Evolutionary conservation across 495 filamentous ascomycete species (phyloP).

Genomic region (Barbatosphaeria neglecta): DNA sequence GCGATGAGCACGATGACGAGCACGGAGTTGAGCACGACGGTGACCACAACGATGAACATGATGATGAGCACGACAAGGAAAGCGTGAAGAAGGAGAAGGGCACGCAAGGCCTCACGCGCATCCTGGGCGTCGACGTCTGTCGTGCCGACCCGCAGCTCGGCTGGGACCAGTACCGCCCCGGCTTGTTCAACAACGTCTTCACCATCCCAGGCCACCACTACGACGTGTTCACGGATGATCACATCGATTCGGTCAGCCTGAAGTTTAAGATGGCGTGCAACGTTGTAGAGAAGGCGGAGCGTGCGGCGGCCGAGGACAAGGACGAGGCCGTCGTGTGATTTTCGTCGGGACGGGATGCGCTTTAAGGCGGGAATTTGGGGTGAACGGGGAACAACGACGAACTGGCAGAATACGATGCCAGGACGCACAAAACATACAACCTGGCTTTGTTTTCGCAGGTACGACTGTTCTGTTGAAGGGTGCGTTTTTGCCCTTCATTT

Average conservation of each 20-base stretch:
- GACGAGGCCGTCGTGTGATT: not conserved
- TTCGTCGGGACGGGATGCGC: no score
- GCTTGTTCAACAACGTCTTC: constrained; percentile 21
- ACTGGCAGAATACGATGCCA: no score
- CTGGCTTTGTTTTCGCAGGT: no score
- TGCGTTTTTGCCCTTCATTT: no score
- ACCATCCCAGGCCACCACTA: constrained; percentile 33
- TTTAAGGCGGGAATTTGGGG: no score
- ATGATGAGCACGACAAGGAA: not conserved
- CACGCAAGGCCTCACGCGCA: not conserved
- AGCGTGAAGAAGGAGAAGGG: constrained; percentile 4
- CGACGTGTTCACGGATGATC: constrained; percentile 21
- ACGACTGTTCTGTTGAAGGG: no score
- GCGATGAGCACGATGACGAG: no score
- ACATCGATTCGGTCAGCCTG: constrained; percentile 14
- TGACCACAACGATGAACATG: not conserved
- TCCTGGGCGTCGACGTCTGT: constrained; percentile 21
- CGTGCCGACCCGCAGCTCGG: constrained; percentile 21
- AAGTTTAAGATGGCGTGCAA: constrained; percentile 22
- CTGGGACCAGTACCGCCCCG: constrained; percentile 24
- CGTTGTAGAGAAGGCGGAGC: constrained; percentile 10
- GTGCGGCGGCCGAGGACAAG: not conserved
- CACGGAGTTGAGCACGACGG: no score
- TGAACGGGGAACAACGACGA: no score
- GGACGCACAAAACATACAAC: no score